Conservation (phyloP, 495 filamentous ascomycete genomes). For the Opeltia flavorubescens region DNA sequence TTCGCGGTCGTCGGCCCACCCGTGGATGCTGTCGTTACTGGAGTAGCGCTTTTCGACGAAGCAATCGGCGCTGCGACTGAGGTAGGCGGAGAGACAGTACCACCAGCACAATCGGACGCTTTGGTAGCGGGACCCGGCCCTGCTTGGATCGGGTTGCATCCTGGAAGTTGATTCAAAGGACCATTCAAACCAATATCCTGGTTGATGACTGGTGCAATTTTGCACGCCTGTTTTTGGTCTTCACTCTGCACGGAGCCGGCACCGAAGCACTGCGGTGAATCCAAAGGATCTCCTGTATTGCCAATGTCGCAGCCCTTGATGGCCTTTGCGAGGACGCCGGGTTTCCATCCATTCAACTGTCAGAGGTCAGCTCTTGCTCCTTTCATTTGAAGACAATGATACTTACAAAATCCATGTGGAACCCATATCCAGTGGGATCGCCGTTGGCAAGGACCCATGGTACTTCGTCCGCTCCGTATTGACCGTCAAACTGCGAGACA, state of each 20-base stretch:
- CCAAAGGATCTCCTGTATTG: neutral
- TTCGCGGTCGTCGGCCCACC: neutral
- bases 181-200: constrained; percentile 1
- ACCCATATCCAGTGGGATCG: constrained; percentile 31
- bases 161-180: constrained; percentile 5
- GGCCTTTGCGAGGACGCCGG: constrained; percentile 6
- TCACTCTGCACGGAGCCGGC: neutral
- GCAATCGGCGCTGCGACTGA: neutral
- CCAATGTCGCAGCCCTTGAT: constrained; percentile 4
- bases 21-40: neutral
- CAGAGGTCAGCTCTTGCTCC: neutral
- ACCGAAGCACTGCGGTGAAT: constrained; percentile 2
- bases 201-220: neutral
- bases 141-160: constrained; percentile 13
- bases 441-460: constrained; percentile 22
- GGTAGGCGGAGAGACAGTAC: neutral
- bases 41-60: neutral
- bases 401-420: constrained; percentile 60
- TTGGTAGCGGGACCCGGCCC: constrained; percentile 5
- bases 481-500: constrained; percentile 2
- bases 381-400: constrained; percentile 20
- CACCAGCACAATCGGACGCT: constrained; percentile 3
- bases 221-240: neutral
- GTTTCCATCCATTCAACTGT: constrained; percentile 53
- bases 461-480: neutral